Base-by-base conservation (phyloP, 1,284 basidiomycete species). In the Trichosporon sp. region DNA sequence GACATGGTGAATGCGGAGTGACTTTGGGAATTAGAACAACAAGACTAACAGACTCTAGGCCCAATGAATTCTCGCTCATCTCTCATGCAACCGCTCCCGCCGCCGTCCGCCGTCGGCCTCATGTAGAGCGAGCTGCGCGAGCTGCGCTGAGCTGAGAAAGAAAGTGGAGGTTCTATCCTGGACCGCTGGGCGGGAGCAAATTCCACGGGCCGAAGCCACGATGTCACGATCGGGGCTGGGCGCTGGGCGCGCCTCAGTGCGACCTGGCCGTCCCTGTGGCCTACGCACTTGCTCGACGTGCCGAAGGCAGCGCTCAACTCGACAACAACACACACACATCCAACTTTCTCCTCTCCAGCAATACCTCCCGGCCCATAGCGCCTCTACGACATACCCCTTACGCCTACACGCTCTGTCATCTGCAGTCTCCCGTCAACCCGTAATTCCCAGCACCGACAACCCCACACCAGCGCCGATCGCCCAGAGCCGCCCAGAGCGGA, bases 1-100 rank as follows among this genome's bases (percentile, higher is more conserved):
- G 69, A 56, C 62, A 65, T 35, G 32, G 51, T 44, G 6, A 32
- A 15, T n/a, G 38, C 67, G 70, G 42, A 65, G 63, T 5, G 67
- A n/a, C 8, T 42, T 11, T 42, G 18, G 38, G n/a, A n/a, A 13
- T 42, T n/a, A 18, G 18, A 42, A 42, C 38, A 42, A 42, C 38
- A 42, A 42, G 38, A 31, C 13, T 15, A 8, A 21, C 23, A 23
- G 5, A 5, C 18, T n/a, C 60, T 1, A n/a, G 29, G 42, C 21
- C 44, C 44, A 35, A 32, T n/a, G 53, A 44, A 15, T 47, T 42
- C 66, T 62, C 42, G 32, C 62, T 64, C 51, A 58, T 62, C 60
- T 62, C 60, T 63, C 31, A 60, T 31, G 18, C 64, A 60, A 27
- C 8, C 18, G 34, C 32, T 63, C 11, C 25, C 25, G 15, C 13